phyloP scores from a whole-genome alignment of 768 basidiomycete species.

The Hypsizygus marmoreus region DNA sequence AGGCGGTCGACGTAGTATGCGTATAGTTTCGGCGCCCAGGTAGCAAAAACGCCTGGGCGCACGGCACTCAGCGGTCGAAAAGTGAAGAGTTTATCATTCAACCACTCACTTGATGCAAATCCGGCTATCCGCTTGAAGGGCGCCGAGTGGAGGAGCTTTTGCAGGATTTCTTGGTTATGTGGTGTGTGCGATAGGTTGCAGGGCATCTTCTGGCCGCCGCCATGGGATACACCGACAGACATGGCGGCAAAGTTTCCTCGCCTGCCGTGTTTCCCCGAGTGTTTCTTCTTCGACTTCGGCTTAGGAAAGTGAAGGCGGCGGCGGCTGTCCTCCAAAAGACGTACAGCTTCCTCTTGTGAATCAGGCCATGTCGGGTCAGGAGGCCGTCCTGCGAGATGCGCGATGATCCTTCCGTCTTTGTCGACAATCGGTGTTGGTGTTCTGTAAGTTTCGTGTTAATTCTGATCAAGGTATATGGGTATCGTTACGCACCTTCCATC shows the following conservation, averaged over 20 bases:
- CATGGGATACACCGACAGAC: slow-evolving; percentile 25
- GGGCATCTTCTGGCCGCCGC: slow-evolving; percentile 27
- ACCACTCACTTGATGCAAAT: too few relatives aligned
- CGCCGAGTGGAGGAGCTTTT: neutral
- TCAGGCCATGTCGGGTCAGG: neutral
- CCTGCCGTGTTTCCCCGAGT: too few relatives aligned
- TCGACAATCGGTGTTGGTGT: too few relatives aligned
- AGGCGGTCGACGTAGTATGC: slow-evolving; percentile 14
- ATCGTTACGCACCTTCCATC: too few relatives aligned
- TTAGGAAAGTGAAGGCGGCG: slow-evolving; percentile 10
- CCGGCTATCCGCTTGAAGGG: slow-evolving; percentile 20
- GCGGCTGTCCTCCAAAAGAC: too few relatives aligned
- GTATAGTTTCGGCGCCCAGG: slow-evolving; percentile 24
- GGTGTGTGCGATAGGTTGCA: slow-evolving; percentile 7
- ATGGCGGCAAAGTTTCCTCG: slow-evolving; percentile 22
- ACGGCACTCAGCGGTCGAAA: neutral
- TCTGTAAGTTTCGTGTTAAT: too few relatives aligned
- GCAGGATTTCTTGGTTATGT: neutral
- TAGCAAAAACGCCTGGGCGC: slow-evolving; percentile 15
- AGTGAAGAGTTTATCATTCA: slow-evolving; percentile 11
- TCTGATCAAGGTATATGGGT: too few relatives aligned
- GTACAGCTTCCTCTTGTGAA: too few relatives aligned
- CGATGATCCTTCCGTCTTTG: neutral
- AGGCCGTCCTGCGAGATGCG: neutral
- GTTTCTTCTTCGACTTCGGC: slow-evolving; percentile 9